Evolutionary conservation across 73 alveolate genomes (phyloP), one percentile per base, ranked within the genome.

Genomic region (Durusdinium trenchii): DNA sequence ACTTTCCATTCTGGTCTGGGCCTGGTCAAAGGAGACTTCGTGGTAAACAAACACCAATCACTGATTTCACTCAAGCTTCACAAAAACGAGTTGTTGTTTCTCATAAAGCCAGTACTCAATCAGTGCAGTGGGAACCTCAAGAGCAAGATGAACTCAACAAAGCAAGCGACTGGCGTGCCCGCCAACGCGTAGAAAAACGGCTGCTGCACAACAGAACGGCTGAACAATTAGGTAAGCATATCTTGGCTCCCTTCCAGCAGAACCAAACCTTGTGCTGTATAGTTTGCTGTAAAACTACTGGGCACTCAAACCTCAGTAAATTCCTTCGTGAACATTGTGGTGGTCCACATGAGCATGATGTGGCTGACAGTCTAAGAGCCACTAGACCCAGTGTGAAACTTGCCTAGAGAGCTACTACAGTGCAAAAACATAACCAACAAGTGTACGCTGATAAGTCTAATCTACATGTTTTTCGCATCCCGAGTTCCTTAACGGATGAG

Each of bases 121-220:
- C 60, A 3, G 61, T 76, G 10, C 42, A 3, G 57, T 76, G 86
- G 86, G 40, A 52, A 3, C 61, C n/a, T 0, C 43, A 43, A 1
- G 86, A 76, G 26, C 57, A 43, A 26, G 61, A 5, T 0, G 86
- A 76, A 76, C 38, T 76, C 10, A 18, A 43, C 28, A 16, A 16
- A 0, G 61, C 86, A 10, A 35, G 57, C 23, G 61, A 76, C 28
- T 76, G 86, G 86, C 86, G 86, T 10, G 43, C 40, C 0, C 57
- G 86, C 6, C 36, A 12, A 16, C 86, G 86, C 6, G 40, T 76
- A 0, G 61, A 42, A 43, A 76, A 76, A 76, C 32, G 86, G 4
- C 26, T 76, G 9, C 61, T 76, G 6, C 86, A 76, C 43, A 76
- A 76, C 61, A 52, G 86, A 7, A 76, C 86, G 10, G 86, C 86